phyloP scores from a whole-genome alignment of 306 rosid species.

The Crataegus laevigata region DNA sequence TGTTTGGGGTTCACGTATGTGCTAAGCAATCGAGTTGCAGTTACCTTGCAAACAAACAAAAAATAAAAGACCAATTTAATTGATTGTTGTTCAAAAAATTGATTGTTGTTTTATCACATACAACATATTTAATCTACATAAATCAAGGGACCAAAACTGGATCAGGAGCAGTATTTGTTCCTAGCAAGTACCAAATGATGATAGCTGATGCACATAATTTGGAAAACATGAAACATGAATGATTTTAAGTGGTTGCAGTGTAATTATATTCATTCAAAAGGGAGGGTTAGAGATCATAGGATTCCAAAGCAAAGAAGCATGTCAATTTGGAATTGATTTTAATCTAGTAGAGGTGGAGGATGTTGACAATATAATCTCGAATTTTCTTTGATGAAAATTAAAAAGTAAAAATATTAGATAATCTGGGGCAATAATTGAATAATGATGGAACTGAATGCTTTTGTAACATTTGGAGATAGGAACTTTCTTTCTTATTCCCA shows the following conservation, averaged over 20 bases:
- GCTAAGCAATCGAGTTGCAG: background rate
- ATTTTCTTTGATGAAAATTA: background rate
- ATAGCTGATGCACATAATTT: background rate
- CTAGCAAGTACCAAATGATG: background rate
- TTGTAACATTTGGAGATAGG: background rate
- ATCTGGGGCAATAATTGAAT: background rate
- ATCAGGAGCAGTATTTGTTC: background rate
- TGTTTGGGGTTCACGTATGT: background rate
- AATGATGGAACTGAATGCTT: background rate
- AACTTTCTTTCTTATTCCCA: background rate
- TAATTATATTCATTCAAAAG: background rate
- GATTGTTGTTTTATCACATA: background rate
- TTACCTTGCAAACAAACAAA: background rate
- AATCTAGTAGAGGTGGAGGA: background rate
- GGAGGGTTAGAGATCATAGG: background rate
- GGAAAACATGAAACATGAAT: background rate
- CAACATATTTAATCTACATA: background rate
- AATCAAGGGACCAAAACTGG: background rate
- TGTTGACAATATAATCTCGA: background rate
- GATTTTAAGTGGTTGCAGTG: background rate
- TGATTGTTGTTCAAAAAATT: background rate
- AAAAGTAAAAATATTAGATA: background rate
- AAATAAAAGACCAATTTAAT: background rate
- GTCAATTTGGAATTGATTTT: background rate
- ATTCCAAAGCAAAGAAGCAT: background rate